Base-by-base conservation (phyloP, 306 rosid genomes). In the Ormosia emarginata region DNA sequence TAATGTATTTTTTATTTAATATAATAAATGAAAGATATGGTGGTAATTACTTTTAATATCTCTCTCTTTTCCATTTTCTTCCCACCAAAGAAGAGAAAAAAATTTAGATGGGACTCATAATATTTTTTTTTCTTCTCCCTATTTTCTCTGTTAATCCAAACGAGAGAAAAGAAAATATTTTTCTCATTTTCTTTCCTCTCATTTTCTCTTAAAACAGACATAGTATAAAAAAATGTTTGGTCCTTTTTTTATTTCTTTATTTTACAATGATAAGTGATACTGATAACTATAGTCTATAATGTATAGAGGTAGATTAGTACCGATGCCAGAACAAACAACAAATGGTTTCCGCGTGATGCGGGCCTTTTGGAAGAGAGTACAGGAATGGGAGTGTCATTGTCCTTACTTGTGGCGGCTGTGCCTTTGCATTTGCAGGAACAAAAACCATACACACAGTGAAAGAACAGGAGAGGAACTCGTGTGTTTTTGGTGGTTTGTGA, bases 271-370 rank as follows among this genome's bases (percentile, higher is more conserved):
- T 49, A 46, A 32, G 18, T 44, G 29, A 36, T 64, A 65, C 8
- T 36, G 32, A 5, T 44, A 10, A 67, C 7, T 70, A 41, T 15
- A 10, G 11, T 8, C 7, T 70, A 41, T 15, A 10, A 18, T 8
- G 49, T 8, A 47, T 15, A 15, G 81, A 75, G 67, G 56, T 32
- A 79, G 84, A 70, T 52, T 29, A 73, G 71, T 52, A 53, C 77
- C 56, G 75, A 75, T 57, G 88, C 13, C 85, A 79, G 77, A 75
- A 61, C 56, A 80, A 87, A 75, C 65, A 77, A 74, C 73, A 87
- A 84, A 88, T 49, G 80, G 92, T 52, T 84, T 82, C 85, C 97
- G 86, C 92, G 92, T 90, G 93, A 90, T 87, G 94, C 86, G 87
- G 93, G 87, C 86, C 90, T 87, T 83, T 85, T 83, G 86, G 89